Evolutionary conservation across 2,329 filamentous ascomycete species (phyloP), one percentile per base, ranked within the genome.

Genomic region (Fusarium longipes): DNA sequence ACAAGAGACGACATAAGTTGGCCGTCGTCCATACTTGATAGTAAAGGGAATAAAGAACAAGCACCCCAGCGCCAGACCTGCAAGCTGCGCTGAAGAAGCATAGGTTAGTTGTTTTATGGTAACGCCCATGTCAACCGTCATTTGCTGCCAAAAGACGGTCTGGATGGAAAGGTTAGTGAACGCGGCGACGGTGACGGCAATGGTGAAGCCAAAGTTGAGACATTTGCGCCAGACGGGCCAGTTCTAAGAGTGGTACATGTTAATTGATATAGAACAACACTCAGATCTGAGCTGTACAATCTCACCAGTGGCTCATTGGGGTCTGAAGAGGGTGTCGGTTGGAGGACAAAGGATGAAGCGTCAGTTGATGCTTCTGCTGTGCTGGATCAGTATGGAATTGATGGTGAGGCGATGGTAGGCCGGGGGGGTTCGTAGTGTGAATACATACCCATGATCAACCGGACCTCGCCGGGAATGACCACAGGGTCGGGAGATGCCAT

Each of bases 21-120:
- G 71, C 1, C 78, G 73, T 3, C 77, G 73, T 1, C 78, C 78
- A 44, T 76, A 79, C 39, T 78, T 78, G 56, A 74, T 73, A 3
- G 76, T 71, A 3, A 78, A 69, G 0, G 77, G 77, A 8, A 79
- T 72, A 47, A 79, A 75, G 53, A 79, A 68, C 12, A 78, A 56
- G 43, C 77, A 77, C 1, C 76, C 76, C 11, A 75, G 62, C 17
- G 77, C 76, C 4, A 79, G 63, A 3, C 77, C 77, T 3, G 74
- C 73, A 3, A 74, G 61, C 38, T 76, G 73, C 1, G 71, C 68
- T 0, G 77, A 77, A 7, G 73, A 68, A 8, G 67, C 69, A 11
- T 66, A 63, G 44, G 60, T 77, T 2, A 77, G 67, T 4, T 75
- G 70, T 15, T 50, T 58, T 10, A 73, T 63, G 22, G 62, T 67